phyloP scores from a whole-genome alignment of 306 rosid species.

The Acacia confusa region DNA sequence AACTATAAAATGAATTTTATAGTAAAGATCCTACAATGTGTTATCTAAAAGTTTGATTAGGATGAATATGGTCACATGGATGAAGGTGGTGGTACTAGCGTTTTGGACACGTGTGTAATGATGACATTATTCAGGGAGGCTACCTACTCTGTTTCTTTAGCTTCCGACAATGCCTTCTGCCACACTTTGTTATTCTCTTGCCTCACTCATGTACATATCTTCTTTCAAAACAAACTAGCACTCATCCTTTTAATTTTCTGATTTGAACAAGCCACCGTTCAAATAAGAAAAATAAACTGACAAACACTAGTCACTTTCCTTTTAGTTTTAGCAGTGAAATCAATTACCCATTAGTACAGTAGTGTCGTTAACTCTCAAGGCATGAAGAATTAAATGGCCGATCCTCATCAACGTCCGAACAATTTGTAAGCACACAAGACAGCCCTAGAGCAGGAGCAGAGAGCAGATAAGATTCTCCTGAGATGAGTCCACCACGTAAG shows the following conservation, averaged over 20 bases:
- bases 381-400: not conserved
- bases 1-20: no score
- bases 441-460: not conserved
- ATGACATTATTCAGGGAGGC: conserved; percentile 37
- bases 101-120: conserved; percentile 60
- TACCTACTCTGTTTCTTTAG: conserved; percentile 33
- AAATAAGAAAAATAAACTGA: not conserved
- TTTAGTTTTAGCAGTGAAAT: conserved; percentile 10
- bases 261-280: conserved; percentile 24
- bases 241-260: no score
- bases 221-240: no score
- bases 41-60: not conserved
- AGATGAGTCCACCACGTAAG: conserved; percentile 1
- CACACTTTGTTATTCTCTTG: conserved; percentile 18
- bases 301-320: conserved; percentile 30
- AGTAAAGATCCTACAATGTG: no score
- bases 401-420: not conserved
- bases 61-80: conserved; percentile 40
- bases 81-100: conserved; percentile 22
- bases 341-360: not conserved
- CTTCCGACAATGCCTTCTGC: conserved; percentile 43
- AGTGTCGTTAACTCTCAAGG: not conserved
- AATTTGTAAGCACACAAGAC: not conserved
- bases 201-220: not conserved
- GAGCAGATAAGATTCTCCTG: conserved; percentile 31